These are phyloP conservation scores for Apiospora marii DNA, from an alignment of 2,329 filamentous ascomycete genomes.

Conservation along the genomic window DNA sequence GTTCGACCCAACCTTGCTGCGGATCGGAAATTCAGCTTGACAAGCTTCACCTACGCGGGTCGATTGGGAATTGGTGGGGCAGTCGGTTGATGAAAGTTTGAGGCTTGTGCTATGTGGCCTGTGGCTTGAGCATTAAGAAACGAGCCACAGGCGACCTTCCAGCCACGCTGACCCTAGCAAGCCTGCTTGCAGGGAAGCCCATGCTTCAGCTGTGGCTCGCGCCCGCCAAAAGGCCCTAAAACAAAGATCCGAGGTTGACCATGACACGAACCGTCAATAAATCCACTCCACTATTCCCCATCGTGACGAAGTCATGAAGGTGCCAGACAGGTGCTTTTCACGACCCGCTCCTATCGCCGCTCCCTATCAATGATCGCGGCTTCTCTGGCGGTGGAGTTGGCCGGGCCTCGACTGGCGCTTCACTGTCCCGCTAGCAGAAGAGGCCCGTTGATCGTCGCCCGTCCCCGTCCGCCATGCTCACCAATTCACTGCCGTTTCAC, in stretches of 20 bases:
- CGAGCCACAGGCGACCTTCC: neutral
- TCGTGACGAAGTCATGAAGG: constrained; percentile 14
- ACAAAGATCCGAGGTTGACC: constrained; percentile 10
- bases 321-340: neutral
- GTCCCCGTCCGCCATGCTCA: constrained; percentile 1
- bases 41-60: constrained; percentile 15
- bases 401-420: constrained; percentile 35
- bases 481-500: neutral
- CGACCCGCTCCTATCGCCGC: constrained; percentile 24
- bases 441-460: constrained; percentile 1
- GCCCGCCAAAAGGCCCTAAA: no score
- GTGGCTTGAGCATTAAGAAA: neutral
- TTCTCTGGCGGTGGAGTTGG: constrained; percentile 33
- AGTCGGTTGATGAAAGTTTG: neutral
- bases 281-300: constrained; percentile 3
- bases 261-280: neutral
- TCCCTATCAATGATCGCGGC: constrained; percentile 34
- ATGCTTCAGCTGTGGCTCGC: neutral
- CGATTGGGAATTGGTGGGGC: constrained; percentile 4
- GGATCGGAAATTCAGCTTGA: constrained; percentile 20
- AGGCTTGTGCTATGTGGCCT: neutral
- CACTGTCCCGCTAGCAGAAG: constrained; percentile 20
- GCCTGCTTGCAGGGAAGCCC: neutral
- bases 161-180: neutral
- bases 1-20: neutral